Percentiles rank a stretch among this genome's conserved stretches.
phyloP scores from a whole-genome alignment of 2,329 filamentous ascomycete species.

The Stemphylium beticola region DNA sequence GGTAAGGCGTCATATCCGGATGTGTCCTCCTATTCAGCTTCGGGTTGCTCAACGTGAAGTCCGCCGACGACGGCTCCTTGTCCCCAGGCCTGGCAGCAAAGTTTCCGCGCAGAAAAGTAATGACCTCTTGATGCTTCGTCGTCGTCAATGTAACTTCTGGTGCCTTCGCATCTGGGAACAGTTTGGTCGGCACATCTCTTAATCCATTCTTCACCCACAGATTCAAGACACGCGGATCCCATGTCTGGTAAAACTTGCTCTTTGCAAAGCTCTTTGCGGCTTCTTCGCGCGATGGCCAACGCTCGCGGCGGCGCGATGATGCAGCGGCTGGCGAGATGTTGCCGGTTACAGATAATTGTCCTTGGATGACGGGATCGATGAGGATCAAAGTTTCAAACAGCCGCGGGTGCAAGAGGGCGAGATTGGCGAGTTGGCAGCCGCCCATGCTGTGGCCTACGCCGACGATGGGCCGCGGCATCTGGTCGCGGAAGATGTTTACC shows the following conservation, averaged over 20 bases:
- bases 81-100: conserved; percentile 54
- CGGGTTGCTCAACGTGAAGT: conserved; percentile 35
- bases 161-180: conserved; percentile 57
- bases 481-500: conserved; percentile 79
- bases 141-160: conserved; percentile 75
- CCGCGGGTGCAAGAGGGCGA: conserved; percentile 79
- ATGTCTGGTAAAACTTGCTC: conserved; percentile 77
- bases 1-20: conserved; percentile 48
- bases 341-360: conserved; percentile 51
- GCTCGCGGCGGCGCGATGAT: conserved; percentile 76
- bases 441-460: conserved; percentile 92
- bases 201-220: conserved; percentile 76
- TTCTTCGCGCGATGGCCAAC: conserved; percentile 77
- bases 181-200: conserved; percentile 70
- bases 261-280: conserved; percentile 71
- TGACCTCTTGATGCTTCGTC: conserved; percentile 86
- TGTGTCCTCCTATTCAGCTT: conserved; percentile 51
- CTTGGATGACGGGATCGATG: conserved; percentile 81
- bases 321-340: conserved; percentile 59
- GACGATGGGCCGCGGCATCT: conserved; percentile 82
- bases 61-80: conserved; percentile 52
- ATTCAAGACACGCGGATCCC: conserved; percentile 82
- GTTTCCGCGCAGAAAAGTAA: conserved; percentile 73
- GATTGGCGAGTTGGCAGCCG: conserved; percentile 72
- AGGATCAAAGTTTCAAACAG: conserved; percentile 77